Percentiles rank a stretch among this genome's conserved stretches.
These are phyloP conservation scores for Plasmodium vinckei DNA, from an alignment of 169 alveolate species.

Conservation along the genomic window DNA sequence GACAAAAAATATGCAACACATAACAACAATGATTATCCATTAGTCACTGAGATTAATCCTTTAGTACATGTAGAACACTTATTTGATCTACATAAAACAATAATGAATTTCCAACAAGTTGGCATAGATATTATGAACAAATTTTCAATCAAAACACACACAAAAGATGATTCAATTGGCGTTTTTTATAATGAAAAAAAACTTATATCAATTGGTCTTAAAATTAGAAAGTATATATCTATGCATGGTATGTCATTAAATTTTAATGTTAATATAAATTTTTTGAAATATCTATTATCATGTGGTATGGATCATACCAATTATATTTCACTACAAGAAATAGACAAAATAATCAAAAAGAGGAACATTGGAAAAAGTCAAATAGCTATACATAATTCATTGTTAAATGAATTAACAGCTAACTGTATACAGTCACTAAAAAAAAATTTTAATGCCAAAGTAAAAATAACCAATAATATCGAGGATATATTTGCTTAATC, in stretches of 20 bases:
- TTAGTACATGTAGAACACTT: constrained; percentile 8
- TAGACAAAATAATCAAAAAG: constrained; percentile 22
- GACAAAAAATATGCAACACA: constrained; percentile 21
- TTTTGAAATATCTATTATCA: constrained; percentile 70
- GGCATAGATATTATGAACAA: constrained; percentile 42
- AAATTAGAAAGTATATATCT: constrained; percentile 78
- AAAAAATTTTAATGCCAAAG: constrained; percentile 46
- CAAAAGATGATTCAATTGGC: constrained; percentile 72
- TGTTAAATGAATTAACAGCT: constrained; percentile 22
- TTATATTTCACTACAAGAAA: constrained; percentile 57
- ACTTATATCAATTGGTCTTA: constrained; percentile 79
- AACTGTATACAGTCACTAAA: constrained; percentile 34
- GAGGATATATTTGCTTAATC: constrained; percentile 23
- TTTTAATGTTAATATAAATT: constrained; percentile 37
- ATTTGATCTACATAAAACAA: constrained; percentile 73
- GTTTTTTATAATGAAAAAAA: constrained; percentile 77
- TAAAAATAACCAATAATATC: constrained; percentile 34
- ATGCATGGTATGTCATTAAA: constrained; percentile 83
- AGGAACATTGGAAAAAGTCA: background rate
- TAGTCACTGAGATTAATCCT: background rate
- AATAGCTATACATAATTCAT: constrained; percentile 7
- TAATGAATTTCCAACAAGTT: constrained; percentile 65
- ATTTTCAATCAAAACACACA: constrained; percentile 50
- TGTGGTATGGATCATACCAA: constrained; percentile 79
- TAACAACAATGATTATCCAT: background rate